Evolutionary conservation across 495 filamentous ascomycete species (phyloP), one percentile per base, ranked within the genome.

Genomic region (Gamarada debralockiae): DNA sequence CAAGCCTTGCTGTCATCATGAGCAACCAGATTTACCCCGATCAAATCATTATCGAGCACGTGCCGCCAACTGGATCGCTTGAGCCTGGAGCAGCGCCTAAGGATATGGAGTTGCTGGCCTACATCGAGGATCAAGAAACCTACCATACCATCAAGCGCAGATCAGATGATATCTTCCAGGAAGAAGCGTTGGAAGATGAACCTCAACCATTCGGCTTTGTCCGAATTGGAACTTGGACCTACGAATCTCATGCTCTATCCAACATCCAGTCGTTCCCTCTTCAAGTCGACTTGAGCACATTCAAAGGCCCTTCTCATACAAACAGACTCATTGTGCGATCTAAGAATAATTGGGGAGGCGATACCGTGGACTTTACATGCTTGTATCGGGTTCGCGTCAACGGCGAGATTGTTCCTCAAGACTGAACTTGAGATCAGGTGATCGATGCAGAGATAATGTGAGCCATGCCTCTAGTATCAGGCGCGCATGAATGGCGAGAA

Each of bases 31-130:
- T 88, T 48, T 73, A 76, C 55, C 79, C 83, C 2, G 71, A 73
- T 24, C 60, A 78, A 44, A 51, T 88, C 20, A 77, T 81, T 3
- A 64, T 88, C 42, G 85, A 89, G 59, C 82, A 88, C 61, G 76
- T 86, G 37, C 63, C 78, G 3, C 68, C 72, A 10, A 58, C 59
- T 14, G 77, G 71, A 3, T 77, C 80, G 0, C 63, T 78, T 25
- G 73, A 84, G 55, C 74, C 79, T 18, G 69, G 61, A 23, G 64
- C 80, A 20, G 80, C 77, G 53, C 85, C 85, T 6, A 70, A 66
- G 39, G 69, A 80, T 18, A 70, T 88, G 38, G 83, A 88, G 57
- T 60, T 88, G 18, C 84, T 81, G 76, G 74, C 67, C 4, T 60
- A 68, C 8, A 62, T 79, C 53, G 67, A 25, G 0, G 52, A 58